These are phyloP conservation scores for Tephrocybe sp. DNA, from an alignment of 768 basidiomycete genomes.

Conservation along the genomic window DNA sequence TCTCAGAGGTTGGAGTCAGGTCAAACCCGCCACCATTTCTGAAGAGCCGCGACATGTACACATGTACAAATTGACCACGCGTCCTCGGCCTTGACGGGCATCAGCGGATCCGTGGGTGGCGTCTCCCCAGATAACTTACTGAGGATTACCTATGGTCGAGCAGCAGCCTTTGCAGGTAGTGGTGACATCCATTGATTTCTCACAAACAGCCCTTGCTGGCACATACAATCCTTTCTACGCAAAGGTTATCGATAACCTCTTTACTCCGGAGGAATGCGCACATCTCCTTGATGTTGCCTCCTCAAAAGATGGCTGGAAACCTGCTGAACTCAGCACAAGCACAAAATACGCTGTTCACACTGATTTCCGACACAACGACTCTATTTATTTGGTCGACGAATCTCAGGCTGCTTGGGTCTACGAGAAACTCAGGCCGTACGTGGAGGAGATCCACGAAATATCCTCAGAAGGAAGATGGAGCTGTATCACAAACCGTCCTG, in stretches of 20 bases:
- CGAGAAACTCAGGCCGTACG: conserved; percentile 34
- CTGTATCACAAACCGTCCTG: conserved; percentile 25
- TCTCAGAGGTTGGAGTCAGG: neutral
- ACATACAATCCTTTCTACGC: conserved; percentile 38
- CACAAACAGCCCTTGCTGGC: conserved; percentile 30
- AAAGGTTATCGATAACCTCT: conserved; percentile 41
- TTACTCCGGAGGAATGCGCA: conserved; percentile 41
- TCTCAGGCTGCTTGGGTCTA: conserved; percentile 33
- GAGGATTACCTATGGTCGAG: neutral
- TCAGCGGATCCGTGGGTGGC: neutral
- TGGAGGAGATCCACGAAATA: conserved; percentile 37
- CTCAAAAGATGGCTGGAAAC: conserved; percentile 34
- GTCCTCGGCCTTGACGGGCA: neutral
- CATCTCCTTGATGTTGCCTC: conserved; percentile 36
- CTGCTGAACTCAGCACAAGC: conserved; percentile 33
- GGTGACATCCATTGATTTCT: conserved; percentile 33
- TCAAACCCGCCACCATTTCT: too few species aligned
- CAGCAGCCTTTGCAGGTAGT: neutral
- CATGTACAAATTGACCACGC: neutral
- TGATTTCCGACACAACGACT: conserved; percentile 39
- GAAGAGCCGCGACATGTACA: conserved; percentile 9
- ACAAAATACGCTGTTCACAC: conserved; percentile 33
- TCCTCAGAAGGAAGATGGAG: conserved; percentile 32
- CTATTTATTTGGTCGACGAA: conserved; percentile 37
- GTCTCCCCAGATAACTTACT: neutral